Evolutionary conservation across 2,329 filamentous ascomycete genomes (phyloP).

Genomic region (Monosporascus sp.): DNA sequence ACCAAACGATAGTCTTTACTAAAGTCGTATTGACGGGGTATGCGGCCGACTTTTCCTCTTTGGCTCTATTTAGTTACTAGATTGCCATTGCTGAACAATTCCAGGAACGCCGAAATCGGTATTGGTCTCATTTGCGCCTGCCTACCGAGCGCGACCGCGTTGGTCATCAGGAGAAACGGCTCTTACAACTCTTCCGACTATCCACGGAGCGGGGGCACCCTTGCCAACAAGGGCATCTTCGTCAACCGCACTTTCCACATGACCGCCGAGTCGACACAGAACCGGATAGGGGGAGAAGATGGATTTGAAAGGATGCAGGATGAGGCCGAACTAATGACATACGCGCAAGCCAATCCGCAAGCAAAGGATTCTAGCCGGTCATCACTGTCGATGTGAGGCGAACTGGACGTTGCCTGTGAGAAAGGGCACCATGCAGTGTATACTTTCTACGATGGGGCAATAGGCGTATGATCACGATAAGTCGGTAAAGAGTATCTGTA

Average conservation of each 20-base stretch:
- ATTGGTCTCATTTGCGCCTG: conserved; percentile 29
- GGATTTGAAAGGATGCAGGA: conserved; percentile 15
- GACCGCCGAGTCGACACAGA: not conserved
- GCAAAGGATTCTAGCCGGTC: not conserved
- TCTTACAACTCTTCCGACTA: conserved; percentile 13
- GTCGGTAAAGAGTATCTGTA: not conserved
- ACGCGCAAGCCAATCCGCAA: conserved; percentile 10
- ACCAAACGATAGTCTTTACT: conserved; percentile 23
- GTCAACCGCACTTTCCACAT: conserved; percentile 25
- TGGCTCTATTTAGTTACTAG: not conserved
- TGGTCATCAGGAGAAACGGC: conserved; percentile 1
- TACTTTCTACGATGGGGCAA: not conserved
- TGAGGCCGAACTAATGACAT: conserved; percentile 15
- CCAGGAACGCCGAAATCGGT: conserved; percentile 25
- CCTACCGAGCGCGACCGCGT: conserved; percentile 21
- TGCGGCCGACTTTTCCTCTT: not conserved
- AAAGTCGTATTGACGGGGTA: conserved; percentile 22
- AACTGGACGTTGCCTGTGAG: not conserved
- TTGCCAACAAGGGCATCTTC: conserved; percentile 17
- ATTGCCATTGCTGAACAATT: no score
- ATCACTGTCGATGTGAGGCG: not conserved
- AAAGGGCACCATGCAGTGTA: not conserved
- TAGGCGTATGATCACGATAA: not conserved
- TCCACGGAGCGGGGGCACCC: conserved; percentile 10
- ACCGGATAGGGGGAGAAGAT: conserved; percentile 5